Conservation (phyloP, 108 stramenopile species). For the Cyclotella distinguenda region DNA sequence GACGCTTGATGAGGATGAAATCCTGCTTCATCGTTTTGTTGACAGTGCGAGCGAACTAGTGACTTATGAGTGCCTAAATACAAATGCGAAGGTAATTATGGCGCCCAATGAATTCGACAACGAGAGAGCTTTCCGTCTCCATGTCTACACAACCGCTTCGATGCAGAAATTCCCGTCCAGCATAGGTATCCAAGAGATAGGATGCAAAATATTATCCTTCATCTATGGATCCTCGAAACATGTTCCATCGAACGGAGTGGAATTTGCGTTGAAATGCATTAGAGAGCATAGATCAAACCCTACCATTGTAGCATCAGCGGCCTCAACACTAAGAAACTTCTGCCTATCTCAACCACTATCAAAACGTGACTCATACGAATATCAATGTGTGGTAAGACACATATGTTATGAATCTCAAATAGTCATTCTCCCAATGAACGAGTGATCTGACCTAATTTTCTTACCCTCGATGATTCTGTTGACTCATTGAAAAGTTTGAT, state of each 20-base stretch:
- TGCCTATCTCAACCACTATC: background rate
- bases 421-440: background rate
- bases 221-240: conserved; percentile 4
- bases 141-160: conserved; percentile 2
- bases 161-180: conserved; percentile 22
- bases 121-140: conserved; percentile 3
- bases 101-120: background rate
- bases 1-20: background rate
- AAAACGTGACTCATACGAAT: background rate
- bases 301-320: conserved; percentile 12
- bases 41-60: conserved; percentile 9
- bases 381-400: conserved; percentile 5
- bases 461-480: background rate
- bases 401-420: background rate
- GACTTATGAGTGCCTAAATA: conserved; percentile 4
- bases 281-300: conserved; percentile 4
- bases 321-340: conserved; percentile 17
- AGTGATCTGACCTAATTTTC: background rate
- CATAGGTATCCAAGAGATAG: conserved; percentile 17
- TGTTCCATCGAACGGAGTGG: background rate
- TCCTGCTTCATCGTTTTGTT: background rate
- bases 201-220: conserved; percentile 27
- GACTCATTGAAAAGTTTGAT: too few species aligned
- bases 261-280: conserved; percentile 4
- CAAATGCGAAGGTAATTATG: conserved; percentile 13